A percentile compares a stretch with the other conserved stretches of the same genome.
These are phyloP conservation scores for Phaffia rhodozyma DNA, from an alignment of 1,284 basidiomycete genomes.

Conservation along the genomic window DNA sequence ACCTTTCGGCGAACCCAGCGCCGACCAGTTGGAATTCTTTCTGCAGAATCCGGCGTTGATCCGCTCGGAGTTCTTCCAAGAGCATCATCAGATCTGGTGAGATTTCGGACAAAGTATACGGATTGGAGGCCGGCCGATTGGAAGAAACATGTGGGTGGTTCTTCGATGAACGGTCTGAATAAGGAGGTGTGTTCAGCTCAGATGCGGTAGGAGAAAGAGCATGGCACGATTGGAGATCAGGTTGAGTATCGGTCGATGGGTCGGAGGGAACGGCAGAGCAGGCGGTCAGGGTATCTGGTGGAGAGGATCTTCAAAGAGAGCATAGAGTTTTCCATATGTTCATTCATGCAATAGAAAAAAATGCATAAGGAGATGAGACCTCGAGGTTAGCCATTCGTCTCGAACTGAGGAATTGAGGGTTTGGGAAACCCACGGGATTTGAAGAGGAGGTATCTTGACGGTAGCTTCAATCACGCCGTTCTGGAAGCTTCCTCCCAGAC, in stretches of 20 bases:
- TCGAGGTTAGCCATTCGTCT: too few relatives aligned
- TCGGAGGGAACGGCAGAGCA: not conserved
- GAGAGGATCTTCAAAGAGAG: not conserved
- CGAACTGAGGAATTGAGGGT: too few relatives aligned
- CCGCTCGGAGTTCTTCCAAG: slow-evolving; percentile 15
- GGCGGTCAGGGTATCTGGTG: not conserved
- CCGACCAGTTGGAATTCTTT: slow-evolving; percentile 13
- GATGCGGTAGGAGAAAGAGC: not conserved
- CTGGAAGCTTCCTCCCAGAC: slow-evolving; percentile 13
- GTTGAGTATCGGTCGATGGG: not conserved
- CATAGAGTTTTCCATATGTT: not conserved
- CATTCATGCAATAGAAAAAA: not conserved
- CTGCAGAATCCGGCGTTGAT: slow-evolving; percentile 12
- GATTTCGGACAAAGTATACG: slow-evolving; percentile 14
- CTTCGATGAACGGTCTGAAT: not conserved
- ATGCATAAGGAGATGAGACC: not conserved
- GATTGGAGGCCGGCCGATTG: not conserved
- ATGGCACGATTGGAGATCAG: not conserved
- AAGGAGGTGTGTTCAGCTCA: not conserved
- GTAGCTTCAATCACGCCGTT: not conserved
- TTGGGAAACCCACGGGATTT: not conserved
- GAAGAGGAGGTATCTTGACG: slow-evolving; percentile 2
- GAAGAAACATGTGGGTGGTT: not conserved
- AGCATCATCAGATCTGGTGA: slow-evolving; percentile 14
- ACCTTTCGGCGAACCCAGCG: slow-evolving; percentile 1